Evolutionary conservation across 768 basidiomycete genomes (phyloP), one percentile per base, ranked within the genome.

Genomic region (Grammothele lineata): DNA sequence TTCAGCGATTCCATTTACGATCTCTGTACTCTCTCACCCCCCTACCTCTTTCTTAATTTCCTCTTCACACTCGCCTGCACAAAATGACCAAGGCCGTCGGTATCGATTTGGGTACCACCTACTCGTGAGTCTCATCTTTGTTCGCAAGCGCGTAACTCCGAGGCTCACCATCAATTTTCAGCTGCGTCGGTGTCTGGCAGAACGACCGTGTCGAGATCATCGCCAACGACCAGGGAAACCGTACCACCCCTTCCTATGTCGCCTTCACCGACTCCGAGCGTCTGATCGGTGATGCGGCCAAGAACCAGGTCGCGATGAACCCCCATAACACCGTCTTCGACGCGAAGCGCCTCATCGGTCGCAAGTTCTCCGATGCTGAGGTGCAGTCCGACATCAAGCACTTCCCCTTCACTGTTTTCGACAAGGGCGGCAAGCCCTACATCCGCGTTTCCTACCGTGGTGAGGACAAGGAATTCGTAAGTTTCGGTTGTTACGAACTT

Each of bases 131-230:
- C 10, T 22, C 12, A 11, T 43, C 36, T 37, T 33, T 9, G 22
- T 11, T 45, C 32, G 36, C 8, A 32, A 32, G 8, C 15, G n/a
- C n/a, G n/a, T n/a, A n/a, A 9, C 30, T 32, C 30, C 15, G 9
- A 8, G 15, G 15, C 30, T 32, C 30, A 32, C 15, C 30, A n/a
- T n/a, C n/a, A n/a, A 32, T 62, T 44, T 50, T 23, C 66, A 93
- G 90, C n/a, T 97, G 94, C 70, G 95, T 97, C 61, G 95, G 90
- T 78, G 94, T 98, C 54, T 98, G 94, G 93, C 91, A 94, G 78
- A 93, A 96, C 63, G 95, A 98, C 76, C 90, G 94, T 66, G 94
- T 96, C 56, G 94, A 96, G 74, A 96, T 96, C 75, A 97, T 97
- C 66, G 88, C 88, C 71, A 92, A 92, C 62, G 88, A 92, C 70